Base-by-base conservation (phyloP, 768 basidiomycete species). In the Hygrophoropsis aurantiaca region DNA sequence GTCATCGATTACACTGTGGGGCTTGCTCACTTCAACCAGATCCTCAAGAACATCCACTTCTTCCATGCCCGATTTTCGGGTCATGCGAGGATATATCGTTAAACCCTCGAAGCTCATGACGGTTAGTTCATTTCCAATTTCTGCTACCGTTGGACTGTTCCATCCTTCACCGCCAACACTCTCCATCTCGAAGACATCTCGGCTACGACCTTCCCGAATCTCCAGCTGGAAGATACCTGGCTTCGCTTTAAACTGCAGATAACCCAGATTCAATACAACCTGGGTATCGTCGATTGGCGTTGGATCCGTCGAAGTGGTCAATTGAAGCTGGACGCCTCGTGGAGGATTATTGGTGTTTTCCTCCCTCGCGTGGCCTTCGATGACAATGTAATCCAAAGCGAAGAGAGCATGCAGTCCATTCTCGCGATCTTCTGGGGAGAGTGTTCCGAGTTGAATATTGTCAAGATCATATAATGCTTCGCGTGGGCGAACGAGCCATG, bases 311-410 rank as follows among this genome's bases (percentile, higher is more conserved):
- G 69, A 63, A 11, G 67, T 71, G 3, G 79, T 71, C 1, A 99
- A 80, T 59, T 97, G 87, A 2, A 99, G 78, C 56, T 98, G 95
- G 2, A 97, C 74, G 5, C 97, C 97, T 11, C 94, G 82, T 0
- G 97, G 93, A 4, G 94, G 86, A 5, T 72, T 70, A 34, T 80
- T 78, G 2, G 81, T 78, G 7, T 58, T 59, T 5, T 68, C 58
- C 49, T 98, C 94, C 9, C 93, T 82, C 0, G 93, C 93, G 57
- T 98, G 95, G 2, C 97, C 97, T 61, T 97, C 95, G 36, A 97
- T 79, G 40, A 98, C 82, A 18, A 99, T 78, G 54, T 92, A 87
- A 57, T 97, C 93, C 5, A 98, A 83, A 42, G 84, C 83, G 70
- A 94, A 97, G 38, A 88, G 68, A 0, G 90, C 88, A 35, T 88